Conservation (phyloP, 495 filamentous ascomycete species). For the Bacidia gigantensis region DNA sequence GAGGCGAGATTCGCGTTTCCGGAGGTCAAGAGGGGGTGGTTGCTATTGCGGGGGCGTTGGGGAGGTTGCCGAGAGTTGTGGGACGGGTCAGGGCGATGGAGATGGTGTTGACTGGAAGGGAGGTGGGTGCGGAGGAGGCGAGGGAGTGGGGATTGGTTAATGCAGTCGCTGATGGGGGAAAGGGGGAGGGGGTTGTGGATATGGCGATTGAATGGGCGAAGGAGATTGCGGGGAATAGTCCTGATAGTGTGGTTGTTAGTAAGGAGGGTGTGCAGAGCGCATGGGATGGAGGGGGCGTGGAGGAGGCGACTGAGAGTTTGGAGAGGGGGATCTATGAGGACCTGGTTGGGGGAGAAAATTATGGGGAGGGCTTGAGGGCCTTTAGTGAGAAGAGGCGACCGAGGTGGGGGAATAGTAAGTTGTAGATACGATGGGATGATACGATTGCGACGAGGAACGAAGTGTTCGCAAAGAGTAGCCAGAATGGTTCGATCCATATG, state of each 20-base stretch:
- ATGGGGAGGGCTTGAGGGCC: conserved; percentile 59
- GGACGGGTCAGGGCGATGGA: conserved; percentile 59
- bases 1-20: conserved; percentile 47
- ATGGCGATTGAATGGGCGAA: conserved; percentile 37
- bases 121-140: conserved; percentile 43
- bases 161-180: conserved; percentile 35
- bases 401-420: conserved; percentile 58
- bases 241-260: conserved; percentile 55
- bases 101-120: conserved; percentile 51
- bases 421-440: conserved; percentile 28
- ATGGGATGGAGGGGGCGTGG: conserved; percentile 52
- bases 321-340: conserved; percentile 40
- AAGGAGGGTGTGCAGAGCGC: conserved; percentile 51
- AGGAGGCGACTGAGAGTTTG: conserved; percentile 45
- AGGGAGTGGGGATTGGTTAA: conserved; percentile 59
- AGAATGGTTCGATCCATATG: background rate
- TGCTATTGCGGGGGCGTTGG: conserved; percentile 56
- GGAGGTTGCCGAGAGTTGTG: conserved; percentile 53
- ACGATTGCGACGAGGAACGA: background rate
- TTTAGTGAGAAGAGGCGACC: conserved; percentile 71
- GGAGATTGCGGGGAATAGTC: conserved; percentile 47
- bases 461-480: background rate
- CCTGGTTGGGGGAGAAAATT: conserved; percentile 57
- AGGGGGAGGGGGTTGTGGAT: conserved; percentile 18
- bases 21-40: conserved; percentile 59